phyloP scores from a whole-genome alignment of 345 rosid genomes.

The Alliaria petiolata region DNA sequence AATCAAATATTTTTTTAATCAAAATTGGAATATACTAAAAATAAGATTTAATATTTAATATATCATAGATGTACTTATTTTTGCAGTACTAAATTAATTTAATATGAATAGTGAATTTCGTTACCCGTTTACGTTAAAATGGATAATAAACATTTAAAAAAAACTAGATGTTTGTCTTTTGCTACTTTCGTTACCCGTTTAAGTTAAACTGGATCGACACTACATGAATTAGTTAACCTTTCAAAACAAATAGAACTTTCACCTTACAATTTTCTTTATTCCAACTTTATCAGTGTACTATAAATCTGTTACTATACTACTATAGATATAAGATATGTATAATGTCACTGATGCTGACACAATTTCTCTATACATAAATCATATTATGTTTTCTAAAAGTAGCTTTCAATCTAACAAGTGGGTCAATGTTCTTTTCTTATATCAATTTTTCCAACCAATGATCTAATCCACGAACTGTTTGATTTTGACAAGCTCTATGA shows the following conservation, averaged over 20 bases:
- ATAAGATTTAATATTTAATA: neutral
- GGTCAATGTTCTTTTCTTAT: constrained; percentile 20
- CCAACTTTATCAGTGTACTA: constrained; percentile 5
- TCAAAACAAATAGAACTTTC: neutral
- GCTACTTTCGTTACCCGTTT: too few species aligned
- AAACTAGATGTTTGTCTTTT: neutral
- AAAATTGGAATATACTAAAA: too few species aligned
- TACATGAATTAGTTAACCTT: neutral
- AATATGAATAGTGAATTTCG: neutral
- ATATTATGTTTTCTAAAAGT: constrained; percentile 1
- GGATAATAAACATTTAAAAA: neutral
- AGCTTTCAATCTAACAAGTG: constrained; percentile 26
- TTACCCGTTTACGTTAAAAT: neutral
- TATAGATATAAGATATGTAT: neutral
- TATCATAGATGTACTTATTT: neutral
- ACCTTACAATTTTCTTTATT: neutral
- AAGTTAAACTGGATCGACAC: too few species aligned
- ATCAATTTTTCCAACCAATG: constrained; percentile 23
- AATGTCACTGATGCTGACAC: constrained; percentile 16
- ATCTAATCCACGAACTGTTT: constrained; percentile 28
- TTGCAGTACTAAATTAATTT: neutral
- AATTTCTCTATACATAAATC: neutral
- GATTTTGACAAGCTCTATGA: constrained; percentile 31
- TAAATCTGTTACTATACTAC: neutral
- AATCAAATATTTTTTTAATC: too few species aligned